Conservation (phyloP, 805 yeast genomes). For the Saccharomycopsis fermentans region DNA sequence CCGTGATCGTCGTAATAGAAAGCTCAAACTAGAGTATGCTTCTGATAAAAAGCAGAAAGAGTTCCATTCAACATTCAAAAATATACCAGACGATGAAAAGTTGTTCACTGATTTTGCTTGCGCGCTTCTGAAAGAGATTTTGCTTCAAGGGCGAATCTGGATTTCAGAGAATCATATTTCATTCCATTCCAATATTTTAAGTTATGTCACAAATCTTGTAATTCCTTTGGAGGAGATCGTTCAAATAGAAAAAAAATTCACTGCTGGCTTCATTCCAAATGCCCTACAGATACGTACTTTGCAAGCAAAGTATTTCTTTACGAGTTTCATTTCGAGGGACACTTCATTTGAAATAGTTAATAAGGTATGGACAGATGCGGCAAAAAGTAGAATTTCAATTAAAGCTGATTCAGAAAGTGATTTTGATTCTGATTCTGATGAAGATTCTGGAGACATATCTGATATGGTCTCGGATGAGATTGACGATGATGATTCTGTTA, state of each 20-base stretch:
- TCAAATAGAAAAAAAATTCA: conserved; percentile 52
- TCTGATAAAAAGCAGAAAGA: conserved; percentile 45
- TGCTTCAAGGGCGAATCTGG: conserved; percentile 58
- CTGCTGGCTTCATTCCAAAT: conserved; percentile 62
- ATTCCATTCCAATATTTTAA: conserved; percentile 59
- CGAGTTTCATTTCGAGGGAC: conserved; percentile 56
- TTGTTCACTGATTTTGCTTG: conserved; percentile 55
- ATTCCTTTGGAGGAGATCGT: conserved; percentile 54
- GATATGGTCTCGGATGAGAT: neutral
- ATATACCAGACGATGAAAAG: conserved; percentile 39
- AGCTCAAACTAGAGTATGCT: conserved; percentile 26
- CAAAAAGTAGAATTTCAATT: conserved; percentile 17
- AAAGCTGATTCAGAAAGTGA: conserved; percentile 3
- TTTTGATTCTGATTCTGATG: conserved; percentile 23
- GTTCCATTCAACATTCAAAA: conserved; percentile 50
- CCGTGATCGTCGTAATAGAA: neutral
- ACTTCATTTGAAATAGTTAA: conserved; percentile 38
- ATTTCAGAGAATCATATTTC: conserved; percentile 45
- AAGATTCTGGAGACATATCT: conserved; percentile 22
- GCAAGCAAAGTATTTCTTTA: conserved; percentile 54
- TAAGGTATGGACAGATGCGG: conserved; percentile 48
- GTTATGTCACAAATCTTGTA: conserved; percentile 50
- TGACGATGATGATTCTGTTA: neutral
- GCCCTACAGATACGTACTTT: conserved; percentile 55
- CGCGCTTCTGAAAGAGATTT: conserved; percentile 55